Percentiles rank a stretch among this genome's conserved stretches.
Evolutionary conservation across 768 basidiomycete genomes (phyloP).

Genomic region (Boletus fagicola): DNA sequence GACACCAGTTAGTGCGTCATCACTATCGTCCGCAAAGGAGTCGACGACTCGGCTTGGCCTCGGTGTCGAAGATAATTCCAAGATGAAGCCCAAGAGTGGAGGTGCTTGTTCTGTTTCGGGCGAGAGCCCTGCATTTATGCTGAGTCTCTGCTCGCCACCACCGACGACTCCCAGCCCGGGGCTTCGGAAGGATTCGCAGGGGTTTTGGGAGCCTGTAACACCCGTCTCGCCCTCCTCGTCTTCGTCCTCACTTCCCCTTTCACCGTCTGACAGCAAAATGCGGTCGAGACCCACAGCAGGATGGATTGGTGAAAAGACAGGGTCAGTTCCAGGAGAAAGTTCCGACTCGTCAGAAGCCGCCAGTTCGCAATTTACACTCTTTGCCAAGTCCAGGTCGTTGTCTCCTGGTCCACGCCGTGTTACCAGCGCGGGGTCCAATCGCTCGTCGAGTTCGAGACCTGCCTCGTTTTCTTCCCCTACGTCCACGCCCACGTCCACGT

Average conservation of each 20-base stretch:
- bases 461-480: slow-evolving; percentile 10
- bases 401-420: slow-evolving; percentile 14
- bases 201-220: slow-evolving; percentile 27
- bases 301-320: slow-evolving; percentile 6
- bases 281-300: not conserved
- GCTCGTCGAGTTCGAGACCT: slow-evolving; percentile 10
- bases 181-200: slow-evolving; percentile 26
- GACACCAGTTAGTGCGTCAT: slow-evolving; percentile 7
- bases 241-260: slow-evolving; percentile 16
- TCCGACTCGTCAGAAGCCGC: not conserved
- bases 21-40: slow-evolving; percentile 1
- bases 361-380: not conserved
- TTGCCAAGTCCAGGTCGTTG: slow-evolving; percentile 15
- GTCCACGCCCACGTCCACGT: slow-evolving; percentile 7
- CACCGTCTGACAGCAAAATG: slow-evolving; percentile 11
- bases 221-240: slow-evolving; percentile 20
- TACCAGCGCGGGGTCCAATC: slow-evolving; percentile 5
- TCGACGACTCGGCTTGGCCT: not conserved
- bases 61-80: slow-evolving; percentile 1
- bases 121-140: slow-evolving; percentile 4
- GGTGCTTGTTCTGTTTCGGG: not conserved
- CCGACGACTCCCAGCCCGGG: slow-evolving; percentile 8
- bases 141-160: slow-evolving; percentile 12
- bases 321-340: not conserved
- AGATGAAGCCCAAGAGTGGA: not conserved